Percentiles rank a stretch among this genome's conserved stretches.
These are phyloP conservation scores for Dictyostelium citrinum DNA, from an alignment of 78 protist genomes.

Conservation along the genomic window DNA sequence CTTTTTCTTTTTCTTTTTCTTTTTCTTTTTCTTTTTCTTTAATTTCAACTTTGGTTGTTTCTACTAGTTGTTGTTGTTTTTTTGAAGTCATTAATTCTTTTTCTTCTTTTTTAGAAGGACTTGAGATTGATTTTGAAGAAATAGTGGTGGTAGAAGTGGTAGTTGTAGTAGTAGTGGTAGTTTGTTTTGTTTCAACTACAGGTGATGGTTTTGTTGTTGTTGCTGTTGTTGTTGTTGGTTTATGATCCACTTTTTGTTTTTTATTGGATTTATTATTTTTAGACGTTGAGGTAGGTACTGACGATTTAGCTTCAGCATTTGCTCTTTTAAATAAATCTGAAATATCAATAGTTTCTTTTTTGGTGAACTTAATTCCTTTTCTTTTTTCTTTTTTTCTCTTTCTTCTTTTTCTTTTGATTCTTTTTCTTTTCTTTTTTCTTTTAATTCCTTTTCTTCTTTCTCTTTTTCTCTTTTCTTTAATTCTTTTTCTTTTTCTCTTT, in stretches of 20 bases:
- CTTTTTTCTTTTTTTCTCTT: not conserved
- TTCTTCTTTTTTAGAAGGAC: not conserved
- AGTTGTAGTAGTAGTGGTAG: not conserved
- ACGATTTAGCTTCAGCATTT: not conserved
- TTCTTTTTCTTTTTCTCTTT: not conserved
- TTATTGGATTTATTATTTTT: not conserved
- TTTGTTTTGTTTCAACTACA: not conserved
- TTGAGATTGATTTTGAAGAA: not conserved
- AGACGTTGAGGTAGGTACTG: not conserved
- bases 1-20: not conserved
- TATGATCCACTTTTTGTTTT: conserved; percentile 1
- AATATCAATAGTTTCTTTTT: not conserved
- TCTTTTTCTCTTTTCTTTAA: not conserved
- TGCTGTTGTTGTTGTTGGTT: not conserved
- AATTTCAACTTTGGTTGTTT: not conserved
- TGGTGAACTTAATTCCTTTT: conserved; percentile 7
- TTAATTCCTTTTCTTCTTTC: not conserved
- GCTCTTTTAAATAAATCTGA: not conserved
- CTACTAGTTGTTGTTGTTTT: not conserved
- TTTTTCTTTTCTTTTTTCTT: not conserved
- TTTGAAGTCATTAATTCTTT: not conserved
- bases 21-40: not conserved
- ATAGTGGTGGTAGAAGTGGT: not conserved
- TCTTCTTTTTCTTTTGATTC: not conserved
- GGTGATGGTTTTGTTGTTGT: not conserved